phyloP scores from a whole-genome alignment of 106 monocot species.

The Iris macrosiphon region DNA sequence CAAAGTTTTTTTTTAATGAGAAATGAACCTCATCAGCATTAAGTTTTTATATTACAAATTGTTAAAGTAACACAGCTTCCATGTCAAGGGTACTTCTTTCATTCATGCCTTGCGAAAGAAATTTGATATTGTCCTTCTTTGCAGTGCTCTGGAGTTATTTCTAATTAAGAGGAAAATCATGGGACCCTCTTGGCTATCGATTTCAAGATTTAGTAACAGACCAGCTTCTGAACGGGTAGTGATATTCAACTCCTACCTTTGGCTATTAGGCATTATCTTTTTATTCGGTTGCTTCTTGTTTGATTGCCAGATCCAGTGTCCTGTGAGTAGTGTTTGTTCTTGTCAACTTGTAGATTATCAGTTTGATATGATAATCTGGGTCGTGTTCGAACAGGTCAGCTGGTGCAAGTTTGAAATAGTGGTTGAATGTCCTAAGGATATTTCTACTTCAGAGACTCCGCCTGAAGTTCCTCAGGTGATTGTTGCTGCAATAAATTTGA shows the following conservation, averaged over 20 bases:
- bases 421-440: slow-evolving; percentile 81
- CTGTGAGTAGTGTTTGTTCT: neutral
- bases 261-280: neutral
- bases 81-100: neutral
- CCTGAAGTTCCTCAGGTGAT: slow-evolving; percentile 71
- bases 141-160: slow-evolving; percentile 93
- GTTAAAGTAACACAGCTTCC: too few species aligned
- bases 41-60: too few species aligned
- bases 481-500: slow-evolving; percentile 83
- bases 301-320: neutral
- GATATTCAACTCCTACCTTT: slow-evolving; percentile 7
- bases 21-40: too few species aligned
- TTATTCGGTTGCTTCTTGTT: slow-evolving; percentile 5
- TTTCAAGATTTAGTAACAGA: slow-evolving; percentile 64
- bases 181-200: slow-evolving; percentile 91
- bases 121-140: slow-evolving; percentile 12
- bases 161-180: slow-evolving; percentile 87
- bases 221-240: slow-evolving; percentile 53
- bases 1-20: too few species aligned
- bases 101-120: neutral
- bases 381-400: slow-evolving; percentile 56
- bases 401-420: slow-evolving; percentile 94
- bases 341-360: neutral
- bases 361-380: neutral
- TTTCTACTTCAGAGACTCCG: slow-evolving; percentile 43